Percentiles rank a stretch among this genome's conserved stretches.
phyloP scores from a whole-genome alignment of 2,329 filamentous ascomycete genomes.

The Fusarium euwallaceae region DNA sequence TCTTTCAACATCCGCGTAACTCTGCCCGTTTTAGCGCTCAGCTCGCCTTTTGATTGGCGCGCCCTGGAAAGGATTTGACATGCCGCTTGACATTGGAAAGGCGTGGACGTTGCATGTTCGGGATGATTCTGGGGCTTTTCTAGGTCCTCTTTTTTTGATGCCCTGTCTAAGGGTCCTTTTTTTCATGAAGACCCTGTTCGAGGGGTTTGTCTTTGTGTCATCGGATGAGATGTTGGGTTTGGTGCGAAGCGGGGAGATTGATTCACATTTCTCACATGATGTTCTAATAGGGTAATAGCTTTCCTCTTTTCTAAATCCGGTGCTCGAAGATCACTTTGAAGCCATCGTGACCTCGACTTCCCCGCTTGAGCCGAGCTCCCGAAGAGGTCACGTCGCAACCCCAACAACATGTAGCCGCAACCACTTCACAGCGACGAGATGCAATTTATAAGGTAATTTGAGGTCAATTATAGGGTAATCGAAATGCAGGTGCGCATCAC shows the following conservation, averaged over 20 bases:
- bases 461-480: constrained; percentile 23
- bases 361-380: neutral
- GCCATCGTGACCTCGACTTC: constrained; percentile 2
- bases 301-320: neutral
- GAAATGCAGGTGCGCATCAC: constrained; percentile 5
- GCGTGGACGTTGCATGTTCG: constrained; percentile 5
- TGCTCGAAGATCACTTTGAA: neutral
- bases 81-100: constrained; percentile 13
- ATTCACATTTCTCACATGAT: constrained; percentile 1
- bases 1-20: neutral
- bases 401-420: neutral
- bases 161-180: neutral
- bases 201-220: neutral
- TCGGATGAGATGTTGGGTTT: neutral
- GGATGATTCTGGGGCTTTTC: constrained; percentile 3
- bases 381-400: neutral
- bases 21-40: constrained; percentile 7
- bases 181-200: neutral
- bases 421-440: neutral
- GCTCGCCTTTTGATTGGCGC: neutral
- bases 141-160: neutral
- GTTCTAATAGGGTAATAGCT: neutral
- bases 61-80: constrained; percentile 4
- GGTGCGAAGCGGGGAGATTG: neutral
- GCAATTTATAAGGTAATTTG: constrained; percentile 9